Percentiles rank a stretch among this genome's conserved stretches.
Evolutionary conservation across 83 land plant species (phyloP).

Genomic region (Picea abies): DNA sequence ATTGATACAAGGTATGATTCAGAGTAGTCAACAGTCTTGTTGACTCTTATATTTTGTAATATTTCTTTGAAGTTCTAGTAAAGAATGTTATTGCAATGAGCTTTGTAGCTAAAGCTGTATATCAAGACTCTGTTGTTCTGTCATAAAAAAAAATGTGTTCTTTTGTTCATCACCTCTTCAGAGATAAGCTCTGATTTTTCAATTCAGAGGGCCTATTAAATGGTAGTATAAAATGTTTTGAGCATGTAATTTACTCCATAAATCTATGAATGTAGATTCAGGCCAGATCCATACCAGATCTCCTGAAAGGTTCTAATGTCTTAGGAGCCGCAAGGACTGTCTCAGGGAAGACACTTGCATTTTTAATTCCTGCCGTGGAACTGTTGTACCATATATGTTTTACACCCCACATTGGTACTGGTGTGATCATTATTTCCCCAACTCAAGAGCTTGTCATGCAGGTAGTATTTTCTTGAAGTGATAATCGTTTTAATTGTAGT

Average conservation of each 20-base stretch:
- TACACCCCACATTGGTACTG: conserved; percentile 87
- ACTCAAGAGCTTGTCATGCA: conserved; percentile 97
- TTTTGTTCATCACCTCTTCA: no score
- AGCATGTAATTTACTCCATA: neutral
- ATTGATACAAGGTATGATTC: no score
- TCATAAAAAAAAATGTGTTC: no score
- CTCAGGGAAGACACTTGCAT: conserved; percentile 96
- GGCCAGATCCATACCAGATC: conserved; percentile 84
- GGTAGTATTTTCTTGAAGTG: conserved; percentile 34
- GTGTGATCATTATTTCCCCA: conserved; percentile 89
- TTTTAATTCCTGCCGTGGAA: conserved; percentile 90
- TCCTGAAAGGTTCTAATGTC: conserved; percentile 84
- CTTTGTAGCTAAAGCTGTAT: no score
- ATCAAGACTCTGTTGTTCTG: no score
- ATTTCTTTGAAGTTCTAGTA: no score
- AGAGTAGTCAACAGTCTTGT: no score
- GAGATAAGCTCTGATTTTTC: no score
- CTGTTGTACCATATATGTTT: conserved; percentile 67
- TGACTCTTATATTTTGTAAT: no score
- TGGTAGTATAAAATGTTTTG: neutral
- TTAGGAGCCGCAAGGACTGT: conserved; percentile 98
- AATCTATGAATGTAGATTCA: conserved; percentile 67
- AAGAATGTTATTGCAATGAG: no score
- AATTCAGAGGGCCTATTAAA: no score
- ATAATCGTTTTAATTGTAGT: neutral